A percentile compares a stretch with the other conserved stretches of the same genome.
Evolutionary conservation across 257 asterid genomes (phyloP).

Genomic region (Solanum tarijense): DNA sequence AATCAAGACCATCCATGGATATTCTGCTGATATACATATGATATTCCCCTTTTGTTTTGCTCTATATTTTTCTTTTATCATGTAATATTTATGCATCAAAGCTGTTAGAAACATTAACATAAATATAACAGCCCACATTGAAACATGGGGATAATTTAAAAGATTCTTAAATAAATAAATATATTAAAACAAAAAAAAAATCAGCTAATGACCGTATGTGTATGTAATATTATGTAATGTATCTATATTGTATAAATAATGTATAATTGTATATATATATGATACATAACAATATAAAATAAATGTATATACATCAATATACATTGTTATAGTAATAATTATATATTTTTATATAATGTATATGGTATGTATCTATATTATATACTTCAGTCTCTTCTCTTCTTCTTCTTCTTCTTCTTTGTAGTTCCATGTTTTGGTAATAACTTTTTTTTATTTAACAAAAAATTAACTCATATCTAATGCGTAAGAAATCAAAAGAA

Average conservation of each 20-base stretch:
- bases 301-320: too few species aligned
- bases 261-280: background rate
- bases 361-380: background rate
- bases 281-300: too few species aligned
- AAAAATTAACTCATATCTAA: background rate
- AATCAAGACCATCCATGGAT: too few species aligned
- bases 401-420: background rate
- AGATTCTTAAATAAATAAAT: too few species aligned
- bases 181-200: too few species aligned
- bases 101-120: background rate
- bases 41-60: background rate
- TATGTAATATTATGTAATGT: background rate
- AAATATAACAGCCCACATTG: background rate
- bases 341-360: too few species aligned
- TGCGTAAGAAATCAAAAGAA: background rate
- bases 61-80: background rate
- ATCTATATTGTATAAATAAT: too few species aligned
- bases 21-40: too few species aligned
- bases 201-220: background rate
- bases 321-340: too few species aligned
- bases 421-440: background rate
- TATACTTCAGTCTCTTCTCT: background rate
- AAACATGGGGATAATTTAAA: too few species aligned
- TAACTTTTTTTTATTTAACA: background rate
- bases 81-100: background rate